Conservation (phyloP, 2,329 filamentous ascomycete genomes). For the Rosellinia necatrix region DNA sequence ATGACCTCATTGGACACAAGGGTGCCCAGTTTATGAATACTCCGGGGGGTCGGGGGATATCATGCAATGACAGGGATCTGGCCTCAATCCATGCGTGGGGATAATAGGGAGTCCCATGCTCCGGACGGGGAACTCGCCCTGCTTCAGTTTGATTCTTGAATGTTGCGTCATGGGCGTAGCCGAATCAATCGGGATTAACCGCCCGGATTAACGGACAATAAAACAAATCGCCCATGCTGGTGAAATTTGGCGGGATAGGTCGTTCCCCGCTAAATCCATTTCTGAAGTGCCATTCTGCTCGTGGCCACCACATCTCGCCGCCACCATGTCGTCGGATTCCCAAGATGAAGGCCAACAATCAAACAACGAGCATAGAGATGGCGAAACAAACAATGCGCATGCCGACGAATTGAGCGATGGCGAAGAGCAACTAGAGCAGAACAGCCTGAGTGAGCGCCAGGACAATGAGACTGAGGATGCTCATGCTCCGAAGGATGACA, state of each 20-base stretch:
- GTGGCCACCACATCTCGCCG: not conserved
- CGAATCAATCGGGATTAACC: not conserved
- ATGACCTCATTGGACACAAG: constrained; percentile 27
- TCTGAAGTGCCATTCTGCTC: not conserved
- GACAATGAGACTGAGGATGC: constrained; percentile 19
- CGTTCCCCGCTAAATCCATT: not conserved
- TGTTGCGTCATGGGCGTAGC: constrained; percentile 19
- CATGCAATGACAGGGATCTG: constrained; percentile 8
- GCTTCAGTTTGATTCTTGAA: no score
- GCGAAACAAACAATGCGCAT: constrained; percentile 16
- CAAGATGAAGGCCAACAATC: constrained; percentile 7
- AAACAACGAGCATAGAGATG: constrained; percentile 6
- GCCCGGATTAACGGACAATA: constrained; percentile 28
- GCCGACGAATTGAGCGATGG: constrained; percentile 4
- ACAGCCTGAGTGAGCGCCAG: not conserved
- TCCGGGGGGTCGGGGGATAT: constrained; percentile 2
- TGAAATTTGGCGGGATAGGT: not conserved
- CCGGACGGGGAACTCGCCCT: not conserved
- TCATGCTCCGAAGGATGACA: constrained; percentile 8
- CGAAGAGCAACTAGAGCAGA: constrained; percentile 19
- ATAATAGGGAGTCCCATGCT: constrained; percentile 11
- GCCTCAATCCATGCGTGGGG: not conserved
- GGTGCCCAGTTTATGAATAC: constrained; percentile 4
- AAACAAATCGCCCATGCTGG: constrained; percentile 26
- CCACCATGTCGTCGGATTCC: constrained; percentile 18